A percentile compares a stretch with the other conserved stretches of the same genome.
Conservation (phyloP, 305 asterid genomes). For the Fraxinus dipetala region DNA sequence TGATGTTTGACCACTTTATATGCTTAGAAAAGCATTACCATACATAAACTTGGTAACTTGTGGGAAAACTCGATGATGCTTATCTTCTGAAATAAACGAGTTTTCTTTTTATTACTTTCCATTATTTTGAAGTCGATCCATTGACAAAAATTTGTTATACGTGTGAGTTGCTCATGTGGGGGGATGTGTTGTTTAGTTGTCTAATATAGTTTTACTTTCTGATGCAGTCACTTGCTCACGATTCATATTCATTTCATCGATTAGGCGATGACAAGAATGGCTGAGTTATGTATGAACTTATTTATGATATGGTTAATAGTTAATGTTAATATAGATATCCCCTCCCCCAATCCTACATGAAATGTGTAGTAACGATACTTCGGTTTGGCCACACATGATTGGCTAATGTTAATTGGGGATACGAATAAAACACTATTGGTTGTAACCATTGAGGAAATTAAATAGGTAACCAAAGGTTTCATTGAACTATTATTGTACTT, state of each 20-base stretch:
- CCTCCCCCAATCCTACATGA: background rate
- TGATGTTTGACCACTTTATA: background rate
- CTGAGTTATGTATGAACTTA: conserved; percentile 6
- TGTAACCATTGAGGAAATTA: background rate
- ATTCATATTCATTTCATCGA: conserved; percentile 45
- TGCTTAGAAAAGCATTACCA: background rate
- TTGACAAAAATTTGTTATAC: background rate
- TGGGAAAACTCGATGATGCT: background rate
- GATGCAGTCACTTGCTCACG: conserved; percentile 81
- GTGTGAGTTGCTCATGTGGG: background rate
- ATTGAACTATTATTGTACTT: background rate
- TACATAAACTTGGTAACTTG: background rate
- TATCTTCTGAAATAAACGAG: background rate
- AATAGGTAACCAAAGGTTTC: background rate
- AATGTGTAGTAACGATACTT: background rate
- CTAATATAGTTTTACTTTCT: conserved; percentile 21
- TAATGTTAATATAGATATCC: background rate
- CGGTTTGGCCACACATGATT: background rate
- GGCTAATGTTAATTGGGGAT: background rate
- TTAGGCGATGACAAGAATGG: conserved; percentile 23
- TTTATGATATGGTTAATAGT: background rate
- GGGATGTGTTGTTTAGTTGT: background rate
- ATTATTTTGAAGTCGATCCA: background rate
- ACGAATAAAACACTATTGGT: background rate
- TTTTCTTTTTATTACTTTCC: background rate